Percentiles rank a stretch among this genome's conserved stretches.
Evolutionary conservation across 2,329 filamentous ascomycete genomes (phyloP).

Genomic region (Fusarium citri): DNA sequence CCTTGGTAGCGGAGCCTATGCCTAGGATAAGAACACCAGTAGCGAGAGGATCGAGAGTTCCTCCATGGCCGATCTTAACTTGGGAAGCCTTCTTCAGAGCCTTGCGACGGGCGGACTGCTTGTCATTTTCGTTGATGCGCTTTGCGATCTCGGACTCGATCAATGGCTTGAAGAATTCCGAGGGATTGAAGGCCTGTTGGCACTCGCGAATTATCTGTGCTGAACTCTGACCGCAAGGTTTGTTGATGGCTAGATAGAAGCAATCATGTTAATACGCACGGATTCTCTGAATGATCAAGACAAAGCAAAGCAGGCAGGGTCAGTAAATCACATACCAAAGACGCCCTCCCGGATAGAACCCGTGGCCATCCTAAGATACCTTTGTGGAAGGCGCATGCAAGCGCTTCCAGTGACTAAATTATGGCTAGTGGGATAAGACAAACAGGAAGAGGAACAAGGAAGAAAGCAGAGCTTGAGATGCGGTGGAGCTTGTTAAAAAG

Average conservation of each 20-base stretch:
- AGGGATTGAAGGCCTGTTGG: conserved; percentile 85
- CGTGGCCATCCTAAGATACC: conserved; percentile 63
- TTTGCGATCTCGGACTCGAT: conserved; percentile 71
- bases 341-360: conserved; percentile 67
- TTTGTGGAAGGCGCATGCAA: conserved; percentile 50
- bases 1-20: conserved; percentile 88
- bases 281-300: neutral
- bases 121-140: conserved; percentile 67
- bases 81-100: conserved; percentile 70
- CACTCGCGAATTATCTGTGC: conserved; percentile 91
- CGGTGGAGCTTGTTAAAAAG: conserved; percentile 33
- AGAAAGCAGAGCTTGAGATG: conserved; percentile 17
- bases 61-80: conserved; percentile 96
- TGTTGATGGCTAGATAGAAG: conserved; percentile 81
- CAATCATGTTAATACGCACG: conserved; percentile 21
- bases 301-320: conserved; percentile 2
- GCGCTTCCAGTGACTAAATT: conserved; percentile 21
- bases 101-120: conserved; percentile 69
- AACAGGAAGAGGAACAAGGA: conserved; percentile 9
- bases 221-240: conserved; percentile 87
- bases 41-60: conserved; percentile 92
- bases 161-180: conserved; percentile 81
- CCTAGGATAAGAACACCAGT: conserved; percentile 93
- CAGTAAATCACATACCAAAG: conserved; percentile 60
- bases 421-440: conserved; percentile 17